A percentile compares a stretch with the other conserved stretches of the same genome.
phyloP scores from a whole-genome alignment of 331 rosid genomes.

The Ulmus americana region DNA sequence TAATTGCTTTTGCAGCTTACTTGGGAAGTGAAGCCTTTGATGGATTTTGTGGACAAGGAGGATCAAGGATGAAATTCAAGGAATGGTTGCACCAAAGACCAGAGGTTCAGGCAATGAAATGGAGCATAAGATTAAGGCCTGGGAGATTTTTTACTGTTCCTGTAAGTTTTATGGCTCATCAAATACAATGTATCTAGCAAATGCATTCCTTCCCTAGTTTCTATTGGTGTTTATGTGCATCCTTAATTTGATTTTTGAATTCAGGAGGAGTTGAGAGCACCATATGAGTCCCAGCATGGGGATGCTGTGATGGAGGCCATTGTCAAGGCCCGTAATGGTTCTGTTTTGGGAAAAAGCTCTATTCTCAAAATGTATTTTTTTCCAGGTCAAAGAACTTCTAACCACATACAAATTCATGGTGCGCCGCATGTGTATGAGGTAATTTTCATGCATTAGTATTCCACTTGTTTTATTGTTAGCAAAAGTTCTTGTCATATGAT shows the following conservation, averaged over 20 bases:
- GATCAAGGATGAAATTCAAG: slow-evolving; percentile 67
- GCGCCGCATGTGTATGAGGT: slow-evolving; percentile 80
- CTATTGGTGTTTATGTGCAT: slow-evolving; percentile 2
- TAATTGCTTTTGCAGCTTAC: slow-evolving; percentile 95
- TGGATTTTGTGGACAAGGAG: slow-evolving; percentile 78
- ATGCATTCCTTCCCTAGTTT: background rate
- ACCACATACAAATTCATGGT: slow-evolving; percentile 64
- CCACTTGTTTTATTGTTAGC: slow-evolving; percentile 17
- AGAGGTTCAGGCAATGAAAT: slow-evolving; percentile 91
- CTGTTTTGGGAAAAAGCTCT: slow-evolving; percentile 74
- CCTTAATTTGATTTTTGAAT: slow-evolving; percentile 29
- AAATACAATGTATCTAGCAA: background rate
- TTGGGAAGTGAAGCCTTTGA: slow-evolving; percentile 95
- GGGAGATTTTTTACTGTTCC: slow-evolving; percentile 85
- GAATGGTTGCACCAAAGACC: slow-evolving; percentile 82
- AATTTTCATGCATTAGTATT: slow-evolving; percentile 19
- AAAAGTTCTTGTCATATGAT: slow-evolving; percentile 27
- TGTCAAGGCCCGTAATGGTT: slow-evolving; percentile 62
- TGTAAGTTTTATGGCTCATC: slow-evolving; percentile 37
- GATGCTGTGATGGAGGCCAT: slow-evolving; percentile 80
- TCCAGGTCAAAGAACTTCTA: slow-evolving; percentile 82
- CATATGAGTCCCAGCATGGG: slow-evolving; percentile 72
- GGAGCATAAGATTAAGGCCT: slow-evolving; percentile 86
- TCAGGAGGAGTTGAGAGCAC: slow-evolving; percentile 72
- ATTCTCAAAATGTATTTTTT: slow-evolving; percentile 82